Evolutionary conservation across 495 filamentous ascomycete genomes (phyloP).

Genomic region (Hyaloscypha hepaticicola): DNA sequence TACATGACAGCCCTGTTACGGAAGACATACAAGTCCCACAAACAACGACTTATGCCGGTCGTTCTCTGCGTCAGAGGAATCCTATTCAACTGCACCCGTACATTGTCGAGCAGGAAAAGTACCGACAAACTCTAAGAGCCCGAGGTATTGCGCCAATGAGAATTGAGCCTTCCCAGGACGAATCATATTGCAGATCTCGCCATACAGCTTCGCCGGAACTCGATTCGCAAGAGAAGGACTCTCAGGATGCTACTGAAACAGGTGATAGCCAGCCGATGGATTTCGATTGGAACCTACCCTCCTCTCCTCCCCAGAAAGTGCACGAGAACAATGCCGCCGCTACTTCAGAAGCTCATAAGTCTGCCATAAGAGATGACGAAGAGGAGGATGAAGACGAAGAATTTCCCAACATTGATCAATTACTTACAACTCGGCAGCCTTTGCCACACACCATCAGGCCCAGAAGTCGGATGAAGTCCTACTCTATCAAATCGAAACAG

Average conservation of each 20-base stretch:
- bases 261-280: conserved; percentile 27
- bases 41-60: conserved; percentile 26
- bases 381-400: conserved; percentile 38
- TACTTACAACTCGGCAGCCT: conserved; percentile 24
- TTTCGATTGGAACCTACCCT: conserved; percentile 16
- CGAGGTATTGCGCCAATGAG: conserved; percentile 63
- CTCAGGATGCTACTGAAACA: conserved; percentile 27
- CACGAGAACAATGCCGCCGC: conserved; percentile 14
- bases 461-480: conserved; percentile 25
- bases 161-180: conserved; percentile 40
- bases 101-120: conserved; percentile 64
- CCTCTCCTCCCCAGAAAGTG: background rate
- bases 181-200: conserved; percentile 29
- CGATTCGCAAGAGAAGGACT: conserved; percentile 26
- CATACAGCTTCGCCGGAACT: conserved; percentile 17
- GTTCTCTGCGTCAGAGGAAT: conserved; percentile 64
- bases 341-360: conserved; percentile 21
- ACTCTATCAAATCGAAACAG: conserved; percentile 21
- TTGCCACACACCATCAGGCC: conserved; percentile 21
- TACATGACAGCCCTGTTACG: background rate
- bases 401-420: conserved; percentile 36
- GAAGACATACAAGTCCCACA: background rate
- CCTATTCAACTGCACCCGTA: conserved; percentile 78
- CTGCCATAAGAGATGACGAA: conserved; percentile 19
- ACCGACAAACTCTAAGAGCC: conserved; percentile 57